Evolutionary conservation across 768 basidiomycete species (phyloP).

Genomic region (Fibroporia radiculosa): DNA sequence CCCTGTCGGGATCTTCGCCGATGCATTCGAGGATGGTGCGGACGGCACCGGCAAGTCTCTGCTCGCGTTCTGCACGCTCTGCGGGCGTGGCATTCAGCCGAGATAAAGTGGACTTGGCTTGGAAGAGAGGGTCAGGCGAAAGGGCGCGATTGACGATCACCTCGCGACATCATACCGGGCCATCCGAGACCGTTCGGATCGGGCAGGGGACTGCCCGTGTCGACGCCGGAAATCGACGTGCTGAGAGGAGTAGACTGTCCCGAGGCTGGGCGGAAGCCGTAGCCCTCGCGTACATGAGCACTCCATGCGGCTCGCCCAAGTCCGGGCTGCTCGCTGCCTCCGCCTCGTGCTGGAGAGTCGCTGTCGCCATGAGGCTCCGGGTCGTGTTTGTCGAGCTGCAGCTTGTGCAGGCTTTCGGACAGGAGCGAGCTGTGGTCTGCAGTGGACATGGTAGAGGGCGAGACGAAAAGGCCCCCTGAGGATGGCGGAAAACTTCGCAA

Average conservation of each 20-base stretch:
- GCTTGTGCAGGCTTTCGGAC: constrained; percentile 38
- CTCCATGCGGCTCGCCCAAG: constrained; percentile 1
- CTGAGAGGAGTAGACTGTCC: constrained; percentile 56
- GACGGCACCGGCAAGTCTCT: constrained; percentile 75
- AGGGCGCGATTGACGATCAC: constrained; percentile 2
- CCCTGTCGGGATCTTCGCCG: constrained; percentile 95
- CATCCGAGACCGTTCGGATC: constrained; percentile 79
- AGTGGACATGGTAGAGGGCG: constrained; percentile 20
- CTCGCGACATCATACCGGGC: constrained; percentile 56
- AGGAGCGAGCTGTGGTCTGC: constrained; percentile 31
- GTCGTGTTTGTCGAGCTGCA: constrained; percentile 26
- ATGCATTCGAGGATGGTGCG: constrained; percentile 93
- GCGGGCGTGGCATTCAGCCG: constrained; percentile 74
- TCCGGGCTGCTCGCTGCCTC: constrained; percentile 1
- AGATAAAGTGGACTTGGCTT: constrained; percentile 86
- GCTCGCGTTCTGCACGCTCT: constrained; percentile 65
- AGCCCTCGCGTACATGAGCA: constrained; percentile 58
- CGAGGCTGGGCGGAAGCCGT: constrained; percentile 72
- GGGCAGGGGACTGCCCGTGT: constrained; percentile 28
- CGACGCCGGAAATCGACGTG: constrained; percentile 21
- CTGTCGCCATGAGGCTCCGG: constrained; percentile 5
- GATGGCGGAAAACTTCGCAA: constrained; percentile 3
- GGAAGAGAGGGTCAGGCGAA: constrained; percentile 10
- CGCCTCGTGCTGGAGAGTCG: constrained; percentile 7
- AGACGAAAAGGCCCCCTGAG: constrained; percentile 8